Percentiles rank a stretch among this genome's conserved stretches.
phyloP scores from a whole-genome alignment of 1,284 basidiomycete genomes.

The Puccinia polysora region DNA sequence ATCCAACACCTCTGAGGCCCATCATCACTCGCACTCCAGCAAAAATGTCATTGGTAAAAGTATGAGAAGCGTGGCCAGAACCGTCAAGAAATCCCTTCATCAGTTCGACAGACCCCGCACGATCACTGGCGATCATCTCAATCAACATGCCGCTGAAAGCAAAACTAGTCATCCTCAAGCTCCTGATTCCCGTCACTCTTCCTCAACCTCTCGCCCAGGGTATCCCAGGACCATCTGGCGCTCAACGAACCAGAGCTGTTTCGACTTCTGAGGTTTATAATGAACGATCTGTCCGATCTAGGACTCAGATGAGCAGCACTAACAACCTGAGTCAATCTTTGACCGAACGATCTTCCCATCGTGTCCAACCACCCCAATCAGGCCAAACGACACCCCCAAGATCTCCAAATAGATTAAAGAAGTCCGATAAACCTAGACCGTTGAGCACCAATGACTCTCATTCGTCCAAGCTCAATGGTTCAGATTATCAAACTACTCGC shows the following conservation, averaged over 20 bases:
- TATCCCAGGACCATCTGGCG: background rate
- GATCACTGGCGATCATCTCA: constrained; percentile 1
- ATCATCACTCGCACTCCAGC: background rate
- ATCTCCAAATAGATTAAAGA: background rate
- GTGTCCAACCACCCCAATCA: background rate
- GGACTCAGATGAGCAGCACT: no score
- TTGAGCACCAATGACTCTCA: background rate
- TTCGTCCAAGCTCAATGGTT: background rate
- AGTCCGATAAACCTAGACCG: background rate
- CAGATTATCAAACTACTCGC: background rate
- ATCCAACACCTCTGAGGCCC: no score
- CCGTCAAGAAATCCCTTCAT: constrained; percentile 31
- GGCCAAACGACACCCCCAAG: background rate
- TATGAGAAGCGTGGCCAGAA: constrained; percentile 13
- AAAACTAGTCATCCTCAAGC: background rate
- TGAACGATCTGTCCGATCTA: no score
- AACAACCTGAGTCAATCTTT: background rate
- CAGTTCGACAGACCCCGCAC: constrained; percentile 5
- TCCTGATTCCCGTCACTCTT: background rate
- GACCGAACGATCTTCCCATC: background rate
- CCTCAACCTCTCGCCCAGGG: no score
- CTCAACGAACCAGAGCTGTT: background rate
- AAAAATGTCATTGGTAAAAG: constrained; percentile 11
- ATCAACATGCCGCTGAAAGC: background rate
- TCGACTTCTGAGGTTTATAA: background rate